Percentiles rank a stretch among this genome's conserved stretches.
phyloP scores from a whole-genome alignment of 2,329 filamentous ascomycete species.

The Sporothrix humicola region DNA sequence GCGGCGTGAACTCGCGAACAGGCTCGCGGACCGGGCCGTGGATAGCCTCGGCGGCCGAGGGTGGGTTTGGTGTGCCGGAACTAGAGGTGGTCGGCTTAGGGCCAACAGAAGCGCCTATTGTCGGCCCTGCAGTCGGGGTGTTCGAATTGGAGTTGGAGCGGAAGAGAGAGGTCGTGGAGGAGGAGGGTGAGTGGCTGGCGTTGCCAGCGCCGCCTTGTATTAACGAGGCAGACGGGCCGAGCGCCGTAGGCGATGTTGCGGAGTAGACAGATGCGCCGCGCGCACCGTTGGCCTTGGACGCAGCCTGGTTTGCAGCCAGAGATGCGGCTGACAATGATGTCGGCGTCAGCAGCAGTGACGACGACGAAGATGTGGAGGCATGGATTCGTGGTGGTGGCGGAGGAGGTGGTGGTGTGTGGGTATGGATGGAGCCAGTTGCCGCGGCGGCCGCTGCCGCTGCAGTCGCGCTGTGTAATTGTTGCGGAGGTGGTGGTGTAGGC shows the following conservation, averaged over 20 bases:
- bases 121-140: neutral
- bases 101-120: slow-evolving; percentile 40
- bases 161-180: slow-evolving; percentile 16
- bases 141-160: slow-evolving; percentile 15
- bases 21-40: slow-evolving; percentile 65
- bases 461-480: slow-evolving; percentile 23
- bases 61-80: slow-evolving; percentile 35
- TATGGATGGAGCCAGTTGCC: neutral
- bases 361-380: slow-evolving; percentile 28
- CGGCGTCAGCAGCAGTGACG: slow-evolving; percentile 32
- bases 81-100: neutral
- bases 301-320: slow-evolving; percentile 27
- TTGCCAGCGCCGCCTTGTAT: slow-evolving; percentile 4
- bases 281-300: neutral
- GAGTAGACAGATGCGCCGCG: neutral
- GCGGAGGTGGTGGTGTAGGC: slow-evolving; percentile 32
- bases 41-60: slow-evolving; percentile 66
- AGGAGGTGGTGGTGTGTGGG: slow-evolving; percentile 30
- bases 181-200: slow-evolving; percentile 10
- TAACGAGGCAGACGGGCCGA: neutral
- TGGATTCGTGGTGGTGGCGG: slow-evolving; percentile 35
- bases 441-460: no score
- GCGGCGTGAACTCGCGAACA: slow-evolving; percentile 56
- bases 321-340: slow-evolving; percentile 32
- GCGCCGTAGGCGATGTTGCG: neutral